Conservation (phyloP, 805 yeast species). For the Starmerella vitae region DNA sequence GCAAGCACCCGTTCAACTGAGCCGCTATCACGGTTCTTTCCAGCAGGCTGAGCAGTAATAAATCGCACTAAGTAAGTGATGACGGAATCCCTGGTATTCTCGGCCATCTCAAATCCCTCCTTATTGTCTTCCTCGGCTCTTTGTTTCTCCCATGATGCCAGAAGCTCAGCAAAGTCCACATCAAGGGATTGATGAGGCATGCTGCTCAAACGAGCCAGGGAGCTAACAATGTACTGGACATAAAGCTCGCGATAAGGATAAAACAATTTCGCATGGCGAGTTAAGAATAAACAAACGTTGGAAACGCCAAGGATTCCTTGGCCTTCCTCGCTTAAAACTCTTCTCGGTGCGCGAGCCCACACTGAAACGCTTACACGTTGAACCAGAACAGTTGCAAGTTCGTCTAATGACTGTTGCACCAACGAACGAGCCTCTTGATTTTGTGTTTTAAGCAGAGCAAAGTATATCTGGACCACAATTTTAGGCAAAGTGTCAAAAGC, state of each 20-base stretch:
- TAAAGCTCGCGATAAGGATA: constrained; percentile 80
- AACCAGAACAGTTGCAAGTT: constrained; percentile 76
- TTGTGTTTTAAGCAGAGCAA: constrained; percentile 71
- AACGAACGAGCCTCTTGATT: constrained; percentile 72
- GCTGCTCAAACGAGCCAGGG: constrained; percentile 80
- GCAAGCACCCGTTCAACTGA: constrained; percentile 68
- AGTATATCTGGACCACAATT: constrained; percentile 82
- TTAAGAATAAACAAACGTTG: constrained; percentile 77
- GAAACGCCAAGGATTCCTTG: constrained; percentile 74
- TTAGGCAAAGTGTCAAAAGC: constrained; percentile 80
- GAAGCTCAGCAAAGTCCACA: constrained; percentile 74
- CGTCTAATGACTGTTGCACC: constrained; percentile 76
- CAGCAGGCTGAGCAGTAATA: constrained; percentile 54
- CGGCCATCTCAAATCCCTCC: constrained; percentile 44
- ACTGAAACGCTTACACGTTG: constrained; percentile 43
- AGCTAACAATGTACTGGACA: constrained; percentile 73
- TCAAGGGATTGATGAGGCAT: constrained; percentile 74
- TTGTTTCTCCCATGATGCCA: constrained; percentile 63
- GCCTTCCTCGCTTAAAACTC: constrained; percentile 83
- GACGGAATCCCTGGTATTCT: constrained; percentile 75
- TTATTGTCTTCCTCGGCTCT: constrained; percentile 17
- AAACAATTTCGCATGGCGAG: constrained; percentile 71
- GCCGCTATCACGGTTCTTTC: constrained; percentile 60
- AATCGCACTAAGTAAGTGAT: constrained; percentile 78
- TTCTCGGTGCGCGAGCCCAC: constrained; percentile 92